Percentiles rank a stretch among this genome's conserved stretches.
Conservation (phyloP, 306 rosid genomes). For the Mimosa pudica region DNA sequence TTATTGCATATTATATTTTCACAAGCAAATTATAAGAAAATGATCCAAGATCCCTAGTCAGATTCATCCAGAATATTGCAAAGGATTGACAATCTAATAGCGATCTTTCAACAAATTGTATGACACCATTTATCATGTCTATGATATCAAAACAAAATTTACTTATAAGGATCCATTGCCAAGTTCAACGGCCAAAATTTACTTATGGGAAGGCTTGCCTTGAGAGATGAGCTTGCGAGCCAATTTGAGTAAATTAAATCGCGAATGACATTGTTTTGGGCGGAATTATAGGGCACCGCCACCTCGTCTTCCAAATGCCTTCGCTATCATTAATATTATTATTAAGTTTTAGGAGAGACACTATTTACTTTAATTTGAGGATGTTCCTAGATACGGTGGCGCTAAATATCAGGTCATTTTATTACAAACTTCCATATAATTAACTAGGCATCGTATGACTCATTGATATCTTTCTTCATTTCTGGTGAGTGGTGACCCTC, state of each 20-base stretch:
- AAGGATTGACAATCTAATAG: conserved; percentile 1
- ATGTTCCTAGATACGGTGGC: too few relatives aligned
- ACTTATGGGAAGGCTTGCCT: conserved; percentile 72
- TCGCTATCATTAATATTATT: too few relatives aligned
- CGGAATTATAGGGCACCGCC: conserved; percentile 31
- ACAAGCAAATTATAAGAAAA: too few relatives aligned
- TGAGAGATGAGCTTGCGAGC: conserved; percentile 79
- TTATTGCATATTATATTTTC: not conserved
- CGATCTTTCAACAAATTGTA: not conserved
- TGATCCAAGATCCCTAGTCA: not conserved
- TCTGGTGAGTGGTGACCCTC: too few relatives aligned
- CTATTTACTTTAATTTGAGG: too few relatives aligned
- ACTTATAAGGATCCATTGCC: not conserved
- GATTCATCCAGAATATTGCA: not conserved
- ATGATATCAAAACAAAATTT: not conserved
- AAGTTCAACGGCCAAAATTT: not conserved
- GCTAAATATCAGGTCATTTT: too few relatives aligned
- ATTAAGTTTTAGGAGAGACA: too few relatives aligned
- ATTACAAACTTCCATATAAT: too few relatives aligned
- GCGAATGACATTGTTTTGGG: conserved; percentile 39
- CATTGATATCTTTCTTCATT: too few relatives aligned
- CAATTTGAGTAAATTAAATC: conserved; percentile 63
- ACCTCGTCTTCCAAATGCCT: not conserved
- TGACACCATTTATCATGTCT: not conserved
- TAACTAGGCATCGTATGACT: too few relatives aligned